Conservation (phyloP, 2,329 filamentous ascomycete species). For the Stachybotrys echinatus region DNA sequence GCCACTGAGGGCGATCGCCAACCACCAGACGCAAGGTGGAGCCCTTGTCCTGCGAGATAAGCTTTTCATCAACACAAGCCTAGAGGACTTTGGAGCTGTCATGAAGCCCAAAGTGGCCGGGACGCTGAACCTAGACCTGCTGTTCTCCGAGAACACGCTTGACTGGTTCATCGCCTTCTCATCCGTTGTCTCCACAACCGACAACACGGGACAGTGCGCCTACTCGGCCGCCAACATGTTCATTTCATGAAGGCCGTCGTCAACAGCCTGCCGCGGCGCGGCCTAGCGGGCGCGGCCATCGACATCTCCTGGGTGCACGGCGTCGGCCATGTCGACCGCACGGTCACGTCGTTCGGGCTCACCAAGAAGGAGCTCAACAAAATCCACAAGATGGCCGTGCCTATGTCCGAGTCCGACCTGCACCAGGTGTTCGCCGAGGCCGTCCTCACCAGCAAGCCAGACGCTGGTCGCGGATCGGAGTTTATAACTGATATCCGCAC, state of each 20-base stretch:
- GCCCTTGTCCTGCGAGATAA: conserved; percentile 28
- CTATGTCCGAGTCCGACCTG: background rate
- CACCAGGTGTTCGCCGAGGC: background rate
- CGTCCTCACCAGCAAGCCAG: background rate
- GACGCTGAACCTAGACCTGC: conserved; percentile 20
- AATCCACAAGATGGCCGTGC: background rate
- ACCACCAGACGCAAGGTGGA: too few relatives aligned
- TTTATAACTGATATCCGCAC: background rate
- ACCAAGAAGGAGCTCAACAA: background rate
- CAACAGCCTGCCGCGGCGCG: conserved; percentile 25
- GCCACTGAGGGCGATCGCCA: too few relatives aligned
- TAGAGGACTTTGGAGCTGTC: conserved; percentile 11
- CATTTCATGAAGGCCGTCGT: conserved; percentile 34
- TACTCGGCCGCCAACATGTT: conserved; percentile 35
- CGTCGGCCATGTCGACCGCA: conserved; percentile 19
- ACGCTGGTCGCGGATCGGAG: background rate
- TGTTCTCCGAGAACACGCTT: conserved; percentile 17
- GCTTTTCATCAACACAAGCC: conserved; percentile 13
- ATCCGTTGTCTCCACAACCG: conserved; percentile 19
- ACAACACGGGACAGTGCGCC: conserved; percentile 22
- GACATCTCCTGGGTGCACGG: conserved; percentile 31
- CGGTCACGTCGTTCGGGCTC: background rate
- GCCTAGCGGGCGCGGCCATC: conserved; percentile 30
- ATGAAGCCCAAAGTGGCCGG: conserved; percentile 28
- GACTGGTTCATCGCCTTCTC: conserved; percentile 26